A percentile compares a stretch with the other conserved stretches of the same genome.
phyloP scores from a whole-genome alignment of 352 stramenopile genomes.

The Aphanomyces euteiches region DNA sequence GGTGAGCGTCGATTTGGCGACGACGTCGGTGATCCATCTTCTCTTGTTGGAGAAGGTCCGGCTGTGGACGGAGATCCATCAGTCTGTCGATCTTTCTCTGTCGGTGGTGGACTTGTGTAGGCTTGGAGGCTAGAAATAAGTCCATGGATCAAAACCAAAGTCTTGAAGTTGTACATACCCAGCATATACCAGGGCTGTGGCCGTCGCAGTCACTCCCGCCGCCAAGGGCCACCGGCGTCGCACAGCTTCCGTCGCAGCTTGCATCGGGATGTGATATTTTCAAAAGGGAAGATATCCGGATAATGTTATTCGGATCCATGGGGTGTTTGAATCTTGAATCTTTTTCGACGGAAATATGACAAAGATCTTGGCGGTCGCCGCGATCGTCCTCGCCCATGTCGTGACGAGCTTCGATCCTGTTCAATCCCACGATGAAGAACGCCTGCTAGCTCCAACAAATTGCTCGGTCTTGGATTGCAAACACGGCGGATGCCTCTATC shows the following conservation, averaged over 20 bases:
- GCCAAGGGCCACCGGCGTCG: constrained; percentile 13
- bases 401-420: neutral
- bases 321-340: too few species aligned
- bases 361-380: neutral
- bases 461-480: constrained; percentile 43
- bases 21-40: neutral
- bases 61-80: neutral
- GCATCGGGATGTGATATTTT: constrained; percentile 2
- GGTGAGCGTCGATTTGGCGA: neutral
- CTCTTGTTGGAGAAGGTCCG: neutral
- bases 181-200: neutral
- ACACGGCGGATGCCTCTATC: constrained; percentile 50
- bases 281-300: constrained; percentile 7
- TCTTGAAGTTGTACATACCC: neutral
- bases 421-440: neutral
- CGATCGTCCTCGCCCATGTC: too few species aligned
- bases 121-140: constrained; percentile 4
- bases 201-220: constrained; percentile 18
- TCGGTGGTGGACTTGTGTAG: neutral
- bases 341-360: neutral
- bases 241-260: constrained; percentile 8
- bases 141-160: neutral
- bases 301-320: neutral
- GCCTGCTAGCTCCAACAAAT: constrained; percentile 29
- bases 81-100: neutral